A percentile compares a stretch with the other conserved stretches of the same genome.
Conservation (phyloP, 2,329 filamentous ascomycete genomes). For the Uncinocarpus reesii region DNA sequence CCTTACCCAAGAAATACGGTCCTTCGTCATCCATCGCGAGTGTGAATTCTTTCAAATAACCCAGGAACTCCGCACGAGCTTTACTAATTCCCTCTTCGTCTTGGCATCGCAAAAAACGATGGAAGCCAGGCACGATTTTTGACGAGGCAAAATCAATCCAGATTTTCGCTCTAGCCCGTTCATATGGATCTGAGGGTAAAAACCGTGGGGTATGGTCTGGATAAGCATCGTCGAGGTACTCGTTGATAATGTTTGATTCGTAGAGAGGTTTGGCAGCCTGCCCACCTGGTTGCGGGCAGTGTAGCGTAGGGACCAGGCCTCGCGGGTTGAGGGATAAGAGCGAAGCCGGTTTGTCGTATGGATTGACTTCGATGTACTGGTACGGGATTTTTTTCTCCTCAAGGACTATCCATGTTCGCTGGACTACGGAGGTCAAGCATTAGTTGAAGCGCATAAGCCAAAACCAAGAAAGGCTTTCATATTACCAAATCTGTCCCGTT, state of each 20-base stretch:
- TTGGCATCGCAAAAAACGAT: slow-evolving; percentile 48
- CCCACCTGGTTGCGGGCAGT: slow-evolving; percentile 18
- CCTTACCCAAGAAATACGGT: slow-evolving; percentile 57
- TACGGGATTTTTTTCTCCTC: slow-evolving; percentile 63
- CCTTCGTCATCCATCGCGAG: slow-evolving; percentile 51
- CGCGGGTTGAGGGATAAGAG: slow-evolving; percentile 64
- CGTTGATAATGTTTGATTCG: slow-evolving; percentile 61
- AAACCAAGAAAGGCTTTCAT: neutral
- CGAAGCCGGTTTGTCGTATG: slow-evolving; percentile 59
- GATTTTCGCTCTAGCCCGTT: slow-evolving; percentile 54
- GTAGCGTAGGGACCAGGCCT: slow-evolving; percentile 63
- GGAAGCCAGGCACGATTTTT: slow-evolving; percentile 58
- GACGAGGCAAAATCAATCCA: slow-evolving; percentile 65
- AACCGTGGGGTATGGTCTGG: slow-evolving; percentile 43
- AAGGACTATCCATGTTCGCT: slow-evolving; percentile 62
- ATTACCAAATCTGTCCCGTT: slow-evolving; percentile 2
- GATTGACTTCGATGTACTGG: slow-evolving; percentile 69
- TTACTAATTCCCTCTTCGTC: slow-evolving; percentile 28
- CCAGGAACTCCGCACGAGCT: slow-evolving; percentile 49
- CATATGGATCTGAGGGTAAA: slow-evolving; percentile 53
- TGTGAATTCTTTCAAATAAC: slow-evolving; percentile 50
- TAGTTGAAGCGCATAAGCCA: neutral
- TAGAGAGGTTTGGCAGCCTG: slow-evolving; percentile 50
- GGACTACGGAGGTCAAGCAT: slow-evolving; percentile 35
- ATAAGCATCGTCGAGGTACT: slow-evolving; percentile 66